Conservation (phyloP, 2,329 filamentous ascomycete genomes). For the Fusarium sp. region DNA sequence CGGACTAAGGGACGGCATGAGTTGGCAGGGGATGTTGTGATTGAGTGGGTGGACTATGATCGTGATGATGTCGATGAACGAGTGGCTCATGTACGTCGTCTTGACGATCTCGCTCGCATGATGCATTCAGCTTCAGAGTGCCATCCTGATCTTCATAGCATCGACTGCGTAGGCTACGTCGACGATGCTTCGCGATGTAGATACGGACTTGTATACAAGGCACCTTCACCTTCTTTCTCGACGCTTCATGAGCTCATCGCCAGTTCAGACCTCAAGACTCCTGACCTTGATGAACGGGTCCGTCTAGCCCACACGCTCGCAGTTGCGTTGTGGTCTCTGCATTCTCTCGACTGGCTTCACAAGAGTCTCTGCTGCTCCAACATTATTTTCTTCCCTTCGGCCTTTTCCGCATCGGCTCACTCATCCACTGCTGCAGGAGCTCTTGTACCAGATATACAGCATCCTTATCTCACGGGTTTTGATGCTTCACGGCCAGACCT, state of each 20-base stretch:
- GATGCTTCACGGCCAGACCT: conserved; percentile 67
- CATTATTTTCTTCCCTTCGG: conserved; percentile 66
- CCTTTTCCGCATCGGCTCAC: conserved; percentile 52
- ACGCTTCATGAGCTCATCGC: conserved; percentile 58
- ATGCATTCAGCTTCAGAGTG: conserved; percentile 60
- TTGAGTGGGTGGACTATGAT: conserved; percentile 63
- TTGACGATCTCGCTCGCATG: conserved; percentile 63
- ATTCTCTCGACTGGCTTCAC: conserved; percentile 68
- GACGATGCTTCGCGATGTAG: conserved; percentile 56
- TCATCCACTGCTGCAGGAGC: conserved; percentile 53
- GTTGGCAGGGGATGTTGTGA: conserved; percentile 53
- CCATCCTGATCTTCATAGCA: conserved; percentile 62
- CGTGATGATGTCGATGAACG: conserved; percentile 58
- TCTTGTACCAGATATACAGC: conserved; percentile 57
- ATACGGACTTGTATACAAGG: conserved; percentile 61
- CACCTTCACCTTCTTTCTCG: conserved; percentile 54
- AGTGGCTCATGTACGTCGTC: conserved; percentile 59
- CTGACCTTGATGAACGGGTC: conserved; percentile 60
- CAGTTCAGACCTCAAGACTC: conserved; percentile 57
- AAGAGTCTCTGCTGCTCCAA: conserved; percentile 68
- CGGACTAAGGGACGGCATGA: conserved; percentile 54
- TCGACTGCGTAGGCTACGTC: conserved; percentile 63
- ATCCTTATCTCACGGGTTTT: conserved; percentile 66
- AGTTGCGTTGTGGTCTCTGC: conserved; percentile 63
- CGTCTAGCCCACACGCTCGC: conserved; percentile 59